phyloP scores from a whole-genome alignment of 805 yeast species.

The Saturnispora halmiae region DNA sequence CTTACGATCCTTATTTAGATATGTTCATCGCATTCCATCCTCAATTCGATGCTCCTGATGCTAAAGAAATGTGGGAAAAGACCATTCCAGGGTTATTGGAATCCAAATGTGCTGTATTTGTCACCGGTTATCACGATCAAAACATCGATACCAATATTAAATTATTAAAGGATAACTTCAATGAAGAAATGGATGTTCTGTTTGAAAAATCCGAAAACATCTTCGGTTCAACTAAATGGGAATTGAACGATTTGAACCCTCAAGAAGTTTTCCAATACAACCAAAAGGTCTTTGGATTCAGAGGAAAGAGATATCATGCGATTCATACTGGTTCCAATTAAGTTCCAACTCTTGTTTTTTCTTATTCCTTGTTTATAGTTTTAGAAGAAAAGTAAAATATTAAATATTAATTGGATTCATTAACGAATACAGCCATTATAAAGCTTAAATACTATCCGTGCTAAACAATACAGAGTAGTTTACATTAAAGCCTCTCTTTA shows the following conservation, averaged over 20 bases:
- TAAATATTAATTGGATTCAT: too few relatives aligned
- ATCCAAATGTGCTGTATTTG: constrained; percentile 84
- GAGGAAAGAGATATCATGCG: constrained; percentile 97
- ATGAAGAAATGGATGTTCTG: constrained; percentile 71
- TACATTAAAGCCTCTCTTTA: neutral
- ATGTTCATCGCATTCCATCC: constrained; percentile 93
- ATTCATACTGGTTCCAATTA: constrained; percentile 12
- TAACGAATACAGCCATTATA: too few relatives aligned
- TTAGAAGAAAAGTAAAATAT: neutral
- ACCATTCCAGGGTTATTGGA: constrained; percentile 81
- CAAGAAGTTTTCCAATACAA: constrained; percentile 91
- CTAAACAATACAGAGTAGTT: too few relatives aligned
- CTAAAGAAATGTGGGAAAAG: constrained; percentile 72
- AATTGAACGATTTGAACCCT: constrained; percentile 83
- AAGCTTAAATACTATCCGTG: too few relatives aligned
- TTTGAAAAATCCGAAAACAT: constrained; percentile 64
- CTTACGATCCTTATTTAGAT: constrained; percentile 95
- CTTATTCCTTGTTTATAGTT: constrained; percentile 1
- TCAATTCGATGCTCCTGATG: constrained; percentile 77
- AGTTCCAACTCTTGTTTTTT: neutral
- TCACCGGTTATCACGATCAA: constrained; percentile 78
- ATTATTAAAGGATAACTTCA: constrained; percentile 58
- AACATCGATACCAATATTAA: constrained; percentile 64
- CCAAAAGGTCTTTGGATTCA: constrained; percentile 79
- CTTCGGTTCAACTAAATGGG: constrained; percentile 88